Percentiles rank a stretch among this genome's conserved stretches.
phyloP scores from a whole-genome alignment of 1,284 basidiomycete genomes.

The Melampsora abietis-canadensis region DNA sequence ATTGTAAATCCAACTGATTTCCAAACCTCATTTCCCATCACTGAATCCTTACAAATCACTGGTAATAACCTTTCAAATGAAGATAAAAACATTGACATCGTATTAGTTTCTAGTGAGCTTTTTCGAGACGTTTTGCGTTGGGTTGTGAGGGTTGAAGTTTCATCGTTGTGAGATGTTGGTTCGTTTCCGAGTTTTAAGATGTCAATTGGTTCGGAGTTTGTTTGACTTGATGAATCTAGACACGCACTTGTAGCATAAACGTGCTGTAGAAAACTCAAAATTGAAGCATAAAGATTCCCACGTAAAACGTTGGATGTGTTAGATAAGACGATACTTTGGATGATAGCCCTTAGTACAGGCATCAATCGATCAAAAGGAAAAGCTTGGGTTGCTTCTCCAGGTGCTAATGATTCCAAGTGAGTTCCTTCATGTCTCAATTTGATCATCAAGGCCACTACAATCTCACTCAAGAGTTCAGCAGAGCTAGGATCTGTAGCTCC shows the following conservation, averaged over 20 bases:
- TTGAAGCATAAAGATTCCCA: constrained; percentile 43
- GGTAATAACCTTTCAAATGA: constrained; percentile 68
- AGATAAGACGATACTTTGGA: constrained; percentile 38
- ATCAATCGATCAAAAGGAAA: constrained; percentile 41
- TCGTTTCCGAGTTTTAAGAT: not conserved
- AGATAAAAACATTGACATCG: constrained; percentile 56
- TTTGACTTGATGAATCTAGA: constrained; percentile 8
- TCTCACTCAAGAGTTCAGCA: constrained; percentile 52
- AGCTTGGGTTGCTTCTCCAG: constrained; percentile 41
- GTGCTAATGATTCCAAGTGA: constrained; percentile 28
- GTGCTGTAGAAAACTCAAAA: constrained; percentile 41
- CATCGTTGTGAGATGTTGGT: constrained; percentile 14
- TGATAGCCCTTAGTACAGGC: constrained; percentile 36
- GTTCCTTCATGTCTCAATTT: constrained; percentile 39
- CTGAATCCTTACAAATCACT: constrained; percentile 80
- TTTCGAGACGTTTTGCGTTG: constrained; percentile 15
- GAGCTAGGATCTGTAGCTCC: constrained; percentile 67
- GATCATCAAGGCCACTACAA: constrained; percentile 43
- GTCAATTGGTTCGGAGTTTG: not conserved
- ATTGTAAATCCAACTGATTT: constrained; percentile 87
- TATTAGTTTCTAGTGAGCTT: constrained; percentile 37
- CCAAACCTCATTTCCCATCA: constrained; percentile 93
- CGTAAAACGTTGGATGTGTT: constrained; percentile 37
- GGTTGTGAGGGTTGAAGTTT: constrained; percentile 19
- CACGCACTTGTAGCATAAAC: constrained; percentile 36